These are phyloP conservation scores for Apium graveolens DNA, from an alignment of 129 eudicot genomes.

Conservation along the genomic window DNA sequence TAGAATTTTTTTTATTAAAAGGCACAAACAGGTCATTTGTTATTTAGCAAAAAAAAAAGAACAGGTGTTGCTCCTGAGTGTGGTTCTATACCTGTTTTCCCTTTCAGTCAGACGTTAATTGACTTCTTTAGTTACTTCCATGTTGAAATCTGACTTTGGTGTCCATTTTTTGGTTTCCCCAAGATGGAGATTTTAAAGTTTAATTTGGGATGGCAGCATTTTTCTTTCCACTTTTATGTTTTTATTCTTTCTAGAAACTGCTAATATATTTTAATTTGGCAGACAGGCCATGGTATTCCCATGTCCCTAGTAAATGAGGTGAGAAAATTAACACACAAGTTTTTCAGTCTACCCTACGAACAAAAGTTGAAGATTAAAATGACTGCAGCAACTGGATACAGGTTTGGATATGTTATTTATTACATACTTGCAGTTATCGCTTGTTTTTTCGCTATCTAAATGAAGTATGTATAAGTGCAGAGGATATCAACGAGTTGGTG, in stretches of 20 bases:
- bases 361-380: slow-evolving; percentile 78
- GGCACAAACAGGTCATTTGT: not conserved
- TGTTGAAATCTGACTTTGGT: not conserved
- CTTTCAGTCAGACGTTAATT: too few relatives aligned
- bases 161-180: not conserved
- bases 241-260: slow-evolving; percentile 1
- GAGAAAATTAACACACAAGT: slow-evolving; percentile 47
- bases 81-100: not conserved
- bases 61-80: not conserved
- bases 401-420: slow-evolving; percentile 30
- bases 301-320: slow-evolving; percentile 63
- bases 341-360: slow-evolving; percentile 63
- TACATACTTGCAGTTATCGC: not conserved
- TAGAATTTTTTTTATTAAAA: too few relatives aligned
- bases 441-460: not conserved
- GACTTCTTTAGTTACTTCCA: not conserved
- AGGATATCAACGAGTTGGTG: slow-evolving; percentile 82
- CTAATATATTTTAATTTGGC: slow-evolving; percentile 17
- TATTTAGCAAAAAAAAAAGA: too few relatives aligned
- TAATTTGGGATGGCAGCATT: not conserved
- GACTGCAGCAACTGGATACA: slow-evolving; percentile 76
- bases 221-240: not conserved
- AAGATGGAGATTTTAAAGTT: not conserved
- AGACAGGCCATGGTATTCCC: slow-evolving; percentile 93
- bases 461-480: slow-evolving; percentile 31